phyloP scores from a whole-genome alignment of 768 basidiomycete genomes.

The Goffeauzyma gilvescens region DNA sequence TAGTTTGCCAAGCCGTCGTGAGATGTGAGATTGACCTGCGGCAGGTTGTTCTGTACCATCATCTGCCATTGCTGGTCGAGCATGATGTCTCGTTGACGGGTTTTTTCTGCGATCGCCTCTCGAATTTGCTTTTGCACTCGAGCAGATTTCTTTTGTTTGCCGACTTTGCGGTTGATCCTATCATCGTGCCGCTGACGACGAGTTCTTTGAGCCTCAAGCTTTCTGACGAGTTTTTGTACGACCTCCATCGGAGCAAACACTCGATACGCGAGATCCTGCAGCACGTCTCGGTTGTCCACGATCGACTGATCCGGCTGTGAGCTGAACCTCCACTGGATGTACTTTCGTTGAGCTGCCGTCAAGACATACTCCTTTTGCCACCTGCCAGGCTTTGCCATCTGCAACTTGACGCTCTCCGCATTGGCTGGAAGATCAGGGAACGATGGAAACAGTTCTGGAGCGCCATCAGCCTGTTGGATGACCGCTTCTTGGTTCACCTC shows the following conservation, averaged over 20 bases:
- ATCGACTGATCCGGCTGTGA: not conserved
- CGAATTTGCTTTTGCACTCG: not conserved
- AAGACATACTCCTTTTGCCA: conserved; percentile 6
- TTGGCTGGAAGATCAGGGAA: not conserved
- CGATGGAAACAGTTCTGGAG: not conserved
- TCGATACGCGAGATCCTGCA: conserved; percentile 4
- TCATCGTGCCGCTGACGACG: not conserved
- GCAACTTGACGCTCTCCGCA: too few species aligned
- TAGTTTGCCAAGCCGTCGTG: not conserved
- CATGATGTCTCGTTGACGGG: not conserved
- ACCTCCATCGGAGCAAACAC: conserved; percentile 5
- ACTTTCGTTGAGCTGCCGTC: conserved; percentile 7
- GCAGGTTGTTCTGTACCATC: not conserved
- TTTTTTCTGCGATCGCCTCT: not conserved
- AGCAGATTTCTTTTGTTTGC: not conserved
- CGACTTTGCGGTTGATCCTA: not conserved
- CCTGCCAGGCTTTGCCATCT: not conserved
- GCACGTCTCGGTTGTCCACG: not conserved
- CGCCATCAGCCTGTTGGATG: not conserved
- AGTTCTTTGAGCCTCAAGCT: not conserved
- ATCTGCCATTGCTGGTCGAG: not conserved
- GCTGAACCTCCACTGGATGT: conserved; percentile 1
- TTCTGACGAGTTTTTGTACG: not conserved
- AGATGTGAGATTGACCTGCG: not conserved
- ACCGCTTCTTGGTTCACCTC: conserved; percentile 1